Evolutionary conservation across 306 rosid genomes (phyloP).

Genomic region (Vigna reflexopilosa): DNA sequence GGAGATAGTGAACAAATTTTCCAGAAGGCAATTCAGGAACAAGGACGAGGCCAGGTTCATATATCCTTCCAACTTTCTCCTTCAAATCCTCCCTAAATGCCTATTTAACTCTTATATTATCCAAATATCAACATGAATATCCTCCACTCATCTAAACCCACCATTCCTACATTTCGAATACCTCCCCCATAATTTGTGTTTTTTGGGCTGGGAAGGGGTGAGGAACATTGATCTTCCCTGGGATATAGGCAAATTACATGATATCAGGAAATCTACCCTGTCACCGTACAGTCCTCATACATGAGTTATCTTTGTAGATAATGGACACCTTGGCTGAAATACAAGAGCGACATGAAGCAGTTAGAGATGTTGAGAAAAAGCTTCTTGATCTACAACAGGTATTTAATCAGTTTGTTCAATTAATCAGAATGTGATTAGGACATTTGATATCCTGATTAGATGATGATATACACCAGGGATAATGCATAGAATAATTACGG

Average conservation of each 20-base stretch:
- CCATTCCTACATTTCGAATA: background rate
- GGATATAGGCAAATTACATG: constrained; percentile 13
- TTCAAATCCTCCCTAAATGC: constrained; percentile 13
- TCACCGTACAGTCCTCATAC: constrained; percentile 19
- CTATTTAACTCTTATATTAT: background rate
- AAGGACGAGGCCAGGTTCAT: constrained; percentile 94
- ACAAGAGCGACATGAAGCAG: constrained; percentile 96
- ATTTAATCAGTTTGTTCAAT: constrained; percentile 36
- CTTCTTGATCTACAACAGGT: constrained; percentile 94
- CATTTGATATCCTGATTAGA: background rate
- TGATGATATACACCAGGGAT: background rate
- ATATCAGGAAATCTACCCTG: constrained; percentile 10
- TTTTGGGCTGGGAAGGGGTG: background rate
- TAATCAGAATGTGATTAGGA: constrained; percentile 3
- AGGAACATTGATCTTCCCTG: constrained; percentile 15
- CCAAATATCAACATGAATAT: constrained; percentile 1
- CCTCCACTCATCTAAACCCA: constrained; percentile 16
- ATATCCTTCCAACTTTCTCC: constrained; percentile 21
- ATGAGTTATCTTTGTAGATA: constrained; percentile 61
- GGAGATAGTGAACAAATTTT: constrained; percentile 96
- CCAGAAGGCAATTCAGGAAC: constrained; percentile 94
- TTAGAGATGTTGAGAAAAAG: constrained; percentile 87
- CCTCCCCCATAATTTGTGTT: background rate
- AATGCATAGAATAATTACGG: background rate
- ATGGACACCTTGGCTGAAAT: constrained; percentile 92